phyloP scores from a whole-genome alignment of 108 stramenopile genomes.

The Aurantiochytrium sp. region DNA sequence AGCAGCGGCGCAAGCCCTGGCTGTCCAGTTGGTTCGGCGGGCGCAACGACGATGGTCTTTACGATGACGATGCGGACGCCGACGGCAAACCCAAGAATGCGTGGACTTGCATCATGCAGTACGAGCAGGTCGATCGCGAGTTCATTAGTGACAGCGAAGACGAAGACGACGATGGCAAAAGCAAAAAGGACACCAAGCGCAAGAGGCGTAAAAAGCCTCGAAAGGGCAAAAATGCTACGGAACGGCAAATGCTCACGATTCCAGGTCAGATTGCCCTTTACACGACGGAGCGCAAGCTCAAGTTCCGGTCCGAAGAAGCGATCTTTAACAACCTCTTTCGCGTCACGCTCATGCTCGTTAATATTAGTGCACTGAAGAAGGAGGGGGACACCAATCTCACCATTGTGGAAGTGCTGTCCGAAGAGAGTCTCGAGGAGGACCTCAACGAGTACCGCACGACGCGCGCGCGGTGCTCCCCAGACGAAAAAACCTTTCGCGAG shows the following conservation, averaged over 20 bases:
- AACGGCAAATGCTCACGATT: not conserved
- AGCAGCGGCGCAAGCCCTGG: not conserved
- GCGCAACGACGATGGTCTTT: not conserved
- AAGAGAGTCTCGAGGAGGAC: not conserved
- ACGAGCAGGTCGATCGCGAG: not conserved
- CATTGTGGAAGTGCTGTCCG: not conserved
- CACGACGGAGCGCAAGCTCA: not conserved
- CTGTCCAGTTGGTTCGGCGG: not conserved
- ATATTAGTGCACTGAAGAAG: not conserved
- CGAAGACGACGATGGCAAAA: not conserved
- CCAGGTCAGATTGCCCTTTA: not conserved
- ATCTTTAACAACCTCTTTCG: conserved; percentile 8
- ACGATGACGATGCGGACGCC: not conserved
- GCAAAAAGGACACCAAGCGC: not conserved
- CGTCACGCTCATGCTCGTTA: conserved; percentile 2
- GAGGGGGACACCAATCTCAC: not conserved
- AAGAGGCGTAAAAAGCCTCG: not conserved
- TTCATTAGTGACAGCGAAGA: not conserved
- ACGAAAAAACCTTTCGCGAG: not conserved
- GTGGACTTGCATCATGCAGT: not conserved
- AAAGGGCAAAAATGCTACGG: not conserved
- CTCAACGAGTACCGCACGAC: not conserved
- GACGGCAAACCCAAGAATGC: not conserved
- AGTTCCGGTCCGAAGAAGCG: not conserved
- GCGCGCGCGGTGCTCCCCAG: not conserved